phyloP scores from a whole-genome alignment of 192 early-diverging fungal genomes.

The Geosiphon pyriformis region DNA sequence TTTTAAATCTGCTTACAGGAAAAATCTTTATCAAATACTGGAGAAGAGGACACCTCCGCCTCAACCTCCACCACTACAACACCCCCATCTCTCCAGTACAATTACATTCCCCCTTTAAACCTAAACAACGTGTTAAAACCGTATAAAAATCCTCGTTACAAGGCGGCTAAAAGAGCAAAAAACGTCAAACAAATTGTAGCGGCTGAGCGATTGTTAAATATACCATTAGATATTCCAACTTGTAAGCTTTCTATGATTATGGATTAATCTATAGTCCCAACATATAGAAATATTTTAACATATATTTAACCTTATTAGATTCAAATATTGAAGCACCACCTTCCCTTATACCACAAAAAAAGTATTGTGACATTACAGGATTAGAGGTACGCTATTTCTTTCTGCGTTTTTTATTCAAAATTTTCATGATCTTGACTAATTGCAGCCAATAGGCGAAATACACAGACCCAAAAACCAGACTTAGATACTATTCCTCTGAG shows the following conservation, averaged over 20 bases:
- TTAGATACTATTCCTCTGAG: slow-evolving; percentile 78
- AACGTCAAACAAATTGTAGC: slow-evolving; percentile 79
- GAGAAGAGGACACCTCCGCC: no score
- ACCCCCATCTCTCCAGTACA: no score
- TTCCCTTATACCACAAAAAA: slow-evolving; percentile 76
- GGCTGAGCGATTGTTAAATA: slow-evolving; percentile 56
- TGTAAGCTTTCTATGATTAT: slow-evolving; percentile 40
- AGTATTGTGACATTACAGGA: slow-evolving; percentile 90
- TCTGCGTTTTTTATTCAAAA: background rate
- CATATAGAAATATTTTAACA: slow-evolving; percentile 19
- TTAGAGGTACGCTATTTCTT: slow-evolving; percentile 51
- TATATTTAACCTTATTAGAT: slow-evolving; percentile 42
- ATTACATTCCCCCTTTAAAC: slow-evolving; percentile 14
- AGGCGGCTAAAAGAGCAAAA: slow-evolving; percentile 62
- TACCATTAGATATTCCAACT: slow-evolving; percentile 57
- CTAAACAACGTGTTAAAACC: slow-evolving; percentile 39
- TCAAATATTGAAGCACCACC: slow-evolving; percentile 81
- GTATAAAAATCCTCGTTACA: slow-evolving; percentile 71
- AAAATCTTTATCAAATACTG: no score
- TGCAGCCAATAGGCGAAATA: slow-evolving; percentile 52
- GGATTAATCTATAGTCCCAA: background rate
- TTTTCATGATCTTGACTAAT: background rate
- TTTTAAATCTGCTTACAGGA: no score
- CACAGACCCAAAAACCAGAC: slow-evolving; percentile 81
- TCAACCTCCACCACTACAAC: no score